These are phyloP conservation scores for Dothistroma septosporum DNA, from an alignment of 2,329 filamentous ascomycete species.

Conservation along the genomic window DNA sequence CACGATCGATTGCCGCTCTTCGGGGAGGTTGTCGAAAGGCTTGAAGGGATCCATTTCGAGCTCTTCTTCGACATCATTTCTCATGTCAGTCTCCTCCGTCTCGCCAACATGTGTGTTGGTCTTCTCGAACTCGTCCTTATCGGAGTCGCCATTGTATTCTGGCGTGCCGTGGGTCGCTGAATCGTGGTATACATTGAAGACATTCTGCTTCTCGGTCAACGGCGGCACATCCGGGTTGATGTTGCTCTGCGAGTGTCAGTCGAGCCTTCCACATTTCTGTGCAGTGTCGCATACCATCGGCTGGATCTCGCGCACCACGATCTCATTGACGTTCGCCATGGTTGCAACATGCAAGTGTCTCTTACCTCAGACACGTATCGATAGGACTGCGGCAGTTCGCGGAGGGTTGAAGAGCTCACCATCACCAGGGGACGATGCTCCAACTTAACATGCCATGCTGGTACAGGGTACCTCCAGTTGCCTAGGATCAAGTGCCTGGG, in stretches of 20 bases:
- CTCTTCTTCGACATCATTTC: slow-evolving; percentile 29
- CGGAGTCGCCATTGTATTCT: slow-evolving; percentile 4
- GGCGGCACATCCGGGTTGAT: slow-evolving; percentile 32
- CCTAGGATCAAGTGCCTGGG: neutral
- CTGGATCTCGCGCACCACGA: slow-evolving; percentile 33
- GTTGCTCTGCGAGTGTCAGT: slow-evolving; percentile 18
- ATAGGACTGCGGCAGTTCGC: neutral
- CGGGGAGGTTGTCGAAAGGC: slow-evolving; percentile 42
- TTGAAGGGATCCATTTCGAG: slow-evolving; percentile 38
- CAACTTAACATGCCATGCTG: neutral
- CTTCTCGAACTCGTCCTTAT: slow-evolving; percentile 30
- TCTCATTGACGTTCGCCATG: slow-evolving; percentile 32
- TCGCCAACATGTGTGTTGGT: slow-evolving; percentile 28
- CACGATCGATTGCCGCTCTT: slow-evolving; percentile 48
- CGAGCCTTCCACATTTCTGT: neutral
- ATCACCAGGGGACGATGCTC: neutral
- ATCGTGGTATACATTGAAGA: slow-evolving; percentile 30
- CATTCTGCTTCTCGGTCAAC: slow-evolving; percentile 37
- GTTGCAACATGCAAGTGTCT: slow-evolving; percentile 9
- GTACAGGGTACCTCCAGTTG: neutral
- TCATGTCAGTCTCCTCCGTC: slow-evolving; percentile 27
- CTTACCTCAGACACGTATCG: slow-evolving; percentile 11
- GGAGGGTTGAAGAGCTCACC: slow-evolving; percentile 1
- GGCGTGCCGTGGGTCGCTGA: neutral
- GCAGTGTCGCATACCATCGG: slow-evolving; percentile 25